Evolutionary conservation across 2,329 filamentous ascomycete genomes (phyloP), one percentile per base, ranked within the genome.

Genomic region (Trichoderma koningii): DNA sequence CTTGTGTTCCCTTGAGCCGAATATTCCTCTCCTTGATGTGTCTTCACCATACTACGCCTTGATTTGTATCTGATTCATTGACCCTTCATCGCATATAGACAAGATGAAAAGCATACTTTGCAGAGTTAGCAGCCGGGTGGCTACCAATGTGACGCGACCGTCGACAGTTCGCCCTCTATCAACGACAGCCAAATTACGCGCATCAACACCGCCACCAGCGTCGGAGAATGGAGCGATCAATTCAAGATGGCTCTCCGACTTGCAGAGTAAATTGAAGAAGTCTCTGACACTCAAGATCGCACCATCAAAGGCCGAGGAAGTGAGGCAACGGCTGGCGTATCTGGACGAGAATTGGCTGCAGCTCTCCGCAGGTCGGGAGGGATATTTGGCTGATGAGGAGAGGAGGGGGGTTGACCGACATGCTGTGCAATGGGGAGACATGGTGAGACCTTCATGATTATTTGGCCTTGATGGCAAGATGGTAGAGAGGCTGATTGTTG

Each of bases 371-470:
- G 91, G 90, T 0, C 87, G 87, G 65, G 89, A 94, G 71, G 91
- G 92, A 0, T 96, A 87, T 74, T 76, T 95, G 68, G 90, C 88
- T 0, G 83, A 81, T 12, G 64, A 66, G 48, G 80, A 82, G 66
- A 82, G 84, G 69, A 81, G 86, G 57, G 85, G 90, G 0, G 73
- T 94, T 41, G 85, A 86, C 68, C 80, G 83, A 61, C 87, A 91
- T 66, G 81, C 83, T 68, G 88, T 96, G 26, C 87, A 86, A 0
- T 96, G 91, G 92, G 93, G 92, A 34, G 92, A 97, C 75, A 92
- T 93, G 89, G 91, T 92, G 78, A 76, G 79, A 91, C 92, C 89
- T 90, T 91, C 78, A 76, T 79, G 3, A 30, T 15, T 3, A 15
- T 28, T 26, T 15, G 2, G 10, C 5, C 23, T 1, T n/a, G 9